Percentiles rank a stretch among this genome's conserved stretches.
Evolutionary conservation across 192 early-diverging fungal genomes (phyloP).

Genomic region (Umbelopsis ramanniana): DNA sequence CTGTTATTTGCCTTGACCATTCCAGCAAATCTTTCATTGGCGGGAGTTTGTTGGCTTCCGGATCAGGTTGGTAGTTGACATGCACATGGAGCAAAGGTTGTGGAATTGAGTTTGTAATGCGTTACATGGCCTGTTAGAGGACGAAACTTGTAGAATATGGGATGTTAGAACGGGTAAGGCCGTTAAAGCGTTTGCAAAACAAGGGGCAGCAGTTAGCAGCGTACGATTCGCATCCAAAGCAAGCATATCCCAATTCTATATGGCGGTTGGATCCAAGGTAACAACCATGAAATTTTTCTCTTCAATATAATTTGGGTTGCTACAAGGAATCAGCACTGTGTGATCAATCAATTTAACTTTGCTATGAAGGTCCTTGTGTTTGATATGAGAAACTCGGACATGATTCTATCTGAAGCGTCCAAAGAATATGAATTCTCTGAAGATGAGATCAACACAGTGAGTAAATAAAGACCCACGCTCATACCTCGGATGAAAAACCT

Average conservation of each 20-base stretch:
- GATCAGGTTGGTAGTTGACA: slow-evolving; percentile 27
- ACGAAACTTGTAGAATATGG: slow-evolving; percentile 39
- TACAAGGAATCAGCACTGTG: too few species aligned
- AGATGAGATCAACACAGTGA: slow-evolving; percentile 58
- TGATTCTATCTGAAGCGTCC: slow-evolving; percentile 38
- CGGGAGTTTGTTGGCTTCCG: slow-evolving; percentile 33
- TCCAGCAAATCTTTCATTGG: slow-evolving; percentile 28
- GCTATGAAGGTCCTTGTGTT: slow-evolving; percentile 40
- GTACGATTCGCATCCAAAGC: slow-evolving; percentile 27
- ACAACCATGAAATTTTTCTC: slow-evolving; percentile 10
- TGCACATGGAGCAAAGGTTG: not conserved
- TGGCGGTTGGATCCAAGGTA: slow-evolving; percentile 43
- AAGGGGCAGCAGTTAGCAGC: slow-evolving; percentile 26
- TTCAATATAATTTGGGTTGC: too few species aligned
- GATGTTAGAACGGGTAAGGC: slow-evolving; percentile 21
- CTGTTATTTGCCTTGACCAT: slow-evolving; percentile 31
- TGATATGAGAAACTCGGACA: slow-evolving; percentile 45
- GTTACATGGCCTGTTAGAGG: slow-evolving; percentile 18
- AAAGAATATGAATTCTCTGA: slow-evolving; percentile 44
- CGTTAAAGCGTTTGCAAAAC: slow-evolving; percentile 26
- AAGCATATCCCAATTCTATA: slow-evolving; percentile 22
- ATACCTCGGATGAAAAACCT: not conserved
- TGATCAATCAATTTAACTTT: too few species aligned
- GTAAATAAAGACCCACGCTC: not conserved
- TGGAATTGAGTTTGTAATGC: not conserved